Evolutionary conservation across 768 basidiomycete genomes (phyloP).

Genomic region (Termitomyces sp.): DNA sequence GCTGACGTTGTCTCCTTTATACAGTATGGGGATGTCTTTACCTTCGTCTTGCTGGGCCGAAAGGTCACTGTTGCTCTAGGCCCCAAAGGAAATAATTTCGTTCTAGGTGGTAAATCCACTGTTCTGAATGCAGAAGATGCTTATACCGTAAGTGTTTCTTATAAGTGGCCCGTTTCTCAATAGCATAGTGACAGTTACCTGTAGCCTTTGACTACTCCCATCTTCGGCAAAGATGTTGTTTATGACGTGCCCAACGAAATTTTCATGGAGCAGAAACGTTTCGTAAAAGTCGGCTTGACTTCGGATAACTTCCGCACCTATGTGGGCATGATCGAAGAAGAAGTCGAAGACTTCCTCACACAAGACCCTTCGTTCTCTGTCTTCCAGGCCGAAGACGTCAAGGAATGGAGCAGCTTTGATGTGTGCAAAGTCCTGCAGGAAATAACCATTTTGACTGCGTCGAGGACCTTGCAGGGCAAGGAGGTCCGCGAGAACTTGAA

Average conservation of each 20-base stretch:
- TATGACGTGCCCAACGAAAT: constrained; percentile 96
- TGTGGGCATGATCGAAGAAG: constrained; percentile 74
- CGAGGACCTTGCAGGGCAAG: constrained; percentile 88
- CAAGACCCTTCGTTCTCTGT: constrained; percentile 60
- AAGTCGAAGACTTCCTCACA: constrained; percentile 68
- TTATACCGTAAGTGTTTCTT: constrained; percentile 62
- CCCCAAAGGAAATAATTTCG: constrained; percentile 88
- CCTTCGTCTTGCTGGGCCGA: constrained; percentile 87
- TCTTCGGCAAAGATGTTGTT: constrained; percentile 97
- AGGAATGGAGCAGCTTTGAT: constrained; percentile 80
- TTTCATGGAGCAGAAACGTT: constrained; percentile 99
- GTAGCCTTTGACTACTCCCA: constrained; percentile 88
- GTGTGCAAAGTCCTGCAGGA: constrained; percentile 72
- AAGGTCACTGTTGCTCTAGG: constrained; percentile 90
- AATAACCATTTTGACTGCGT: constrained; percentile 93
- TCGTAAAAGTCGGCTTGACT: constrained; percentile 94
- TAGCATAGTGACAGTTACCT: constrained; percentile 2
- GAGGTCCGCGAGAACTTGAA: constrained; percentile 81
- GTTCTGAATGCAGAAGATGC: constrained; percentile 95
- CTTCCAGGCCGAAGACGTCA: constrained; percentile 62
- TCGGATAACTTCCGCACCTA: constrained; percentile 89
- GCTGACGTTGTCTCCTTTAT: not conserved
- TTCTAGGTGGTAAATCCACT: constrained; percentile 90
- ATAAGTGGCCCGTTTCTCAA: not conserved
- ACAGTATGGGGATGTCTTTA: constrained; percentile 97